Evolutionary conservation across 2,329 filamentous ascomycete species (phyloP).

Genomic region (Alternaria conjuncta): DNA sequence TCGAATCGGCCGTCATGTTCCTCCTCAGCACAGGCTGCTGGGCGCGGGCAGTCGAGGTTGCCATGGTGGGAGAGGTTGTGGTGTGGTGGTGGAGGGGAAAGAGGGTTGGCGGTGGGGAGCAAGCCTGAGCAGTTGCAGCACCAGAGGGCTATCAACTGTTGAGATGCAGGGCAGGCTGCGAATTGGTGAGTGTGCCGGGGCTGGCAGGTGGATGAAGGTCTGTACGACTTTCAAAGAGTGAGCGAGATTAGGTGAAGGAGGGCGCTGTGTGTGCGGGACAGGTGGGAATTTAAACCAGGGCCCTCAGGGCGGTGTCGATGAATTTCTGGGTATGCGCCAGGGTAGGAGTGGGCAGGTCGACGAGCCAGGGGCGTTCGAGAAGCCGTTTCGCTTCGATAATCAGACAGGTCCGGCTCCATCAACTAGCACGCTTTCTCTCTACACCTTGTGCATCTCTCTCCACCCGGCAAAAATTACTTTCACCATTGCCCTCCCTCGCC

Average conservation of each 20-base stretch:
- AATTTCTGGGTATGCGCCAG: conserved; percentile 23
- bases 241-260: conserved; percentile 5
- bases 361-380: conserved; percentile 22
- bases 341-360: conserved; percentile 19
- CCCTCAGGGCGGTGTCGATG: conserved; percentile 32
- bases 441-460: conserved; percentile 8
- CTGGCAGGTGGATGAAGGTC: conserved; percentile 4
- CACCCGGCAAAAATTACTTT: conserved; percentile 22
- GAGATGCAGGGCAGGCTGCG: conserved; percentile 31
- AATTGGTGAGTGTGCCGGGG: conserved; percentile 19
- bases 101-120: conserved; percentile 4
- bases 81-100: conserved; percentile 1
- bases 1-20: conserved; percentile 59
- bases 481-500: conserved; percentile 20
- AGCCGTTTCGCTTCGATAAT: conserved; percentile 16
- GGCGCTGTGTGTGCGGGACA: conserved; percentile 15
- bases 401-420: conserved; percentile 22
- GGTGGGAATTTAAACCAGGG: conserved; percentile 26
- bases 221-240: conserved; percentile 1
- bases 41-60: conserved; percentile 62
- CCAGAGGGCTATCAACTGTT: conserved; percentile 23
- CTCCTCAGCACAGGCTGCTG: conserved; percentile 56
- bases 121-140: conserved; percentile 18
- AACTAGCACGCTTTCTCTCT: conserved; percentile 17
- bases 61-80: conserved; percentile 29